These are phyloP conservation scores for Graphium sp. DNA, from an alignment of 2,329 filamentous ascomycete species.

Conservation along the genomic window DNA sequence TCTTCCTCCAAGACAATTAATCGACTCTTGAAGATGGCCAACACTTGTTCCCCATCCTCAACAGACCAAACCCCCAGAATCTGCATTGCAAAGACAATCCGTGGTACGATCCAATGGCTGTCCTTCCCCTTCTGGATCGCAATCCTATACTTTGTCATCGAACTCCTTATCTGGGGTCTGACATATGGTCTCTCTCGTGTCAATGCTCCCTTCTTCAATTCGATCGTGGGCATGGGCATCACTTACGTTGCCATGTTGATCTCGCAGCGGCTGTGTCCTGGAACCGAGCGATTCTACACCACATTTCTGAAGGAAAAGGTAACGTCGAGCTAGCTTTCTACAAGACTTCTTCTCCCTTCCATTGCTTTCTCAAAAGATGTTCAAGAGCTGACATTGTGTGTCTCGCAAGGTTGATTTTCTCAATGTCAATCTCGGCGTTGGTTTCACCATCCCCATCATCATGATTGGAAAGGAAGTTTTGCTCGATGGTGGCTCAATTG, in stretches of 20 bases:
- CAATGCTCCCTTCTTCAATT: slow-evolving; percentile 24
- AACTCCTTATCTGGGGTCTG: slow-evolving; percentile 27
- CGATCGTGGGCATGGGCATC: slow-evolving; percentile 28
- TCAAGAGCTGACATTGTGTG: slow-evolving; percentile 1
- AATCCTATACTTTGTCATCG: slow-evolving; percentile 20
- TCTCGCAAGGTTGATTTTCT: slow-evolving; percentile 25
- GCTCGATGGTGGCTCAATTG: slow-evolving; percentile 17
- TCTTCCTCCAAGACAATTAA: not conserved
- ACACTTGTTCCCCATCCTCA: too few species aligned
- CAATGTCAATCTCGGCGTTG: slow-evolving; percentile 31
- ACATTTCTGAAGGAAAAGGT: slow-evolving; percentile 17
- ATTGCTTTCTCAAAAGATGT: not conserved
- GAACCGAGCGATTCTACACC: slow-evolving; percentile 12
- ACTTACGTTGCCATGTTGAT: slow-evolving; percentile 18
- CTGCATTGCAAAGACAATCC: too few species aligned
- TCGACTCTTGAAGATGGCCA: not conserved
- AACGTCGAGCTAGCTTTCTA: not conserved
- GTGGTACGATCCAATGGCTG: too few species aligned
- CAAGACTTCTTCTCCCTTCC: not conserved
- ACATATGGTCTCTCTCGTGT: slow-evolving; percentile 15
- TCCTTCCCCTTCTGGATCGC: slow-evolving; percentile 14
- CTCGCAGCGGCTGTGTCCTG: slow-evolving; percentile 7
- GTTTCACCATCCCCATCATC: slow-evolving; percentile 30
- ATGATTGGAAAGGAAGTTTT: slow-evolving; percentile 21
- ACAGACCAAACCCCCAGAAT: too few species aligned